Percentiles rank a stretch among this genome's conserved stretches.
Evolutionary conservation across 2,329 filamentous ascomycete species (phyloP).

Genomic region (Neurospora crassa): DNA sequence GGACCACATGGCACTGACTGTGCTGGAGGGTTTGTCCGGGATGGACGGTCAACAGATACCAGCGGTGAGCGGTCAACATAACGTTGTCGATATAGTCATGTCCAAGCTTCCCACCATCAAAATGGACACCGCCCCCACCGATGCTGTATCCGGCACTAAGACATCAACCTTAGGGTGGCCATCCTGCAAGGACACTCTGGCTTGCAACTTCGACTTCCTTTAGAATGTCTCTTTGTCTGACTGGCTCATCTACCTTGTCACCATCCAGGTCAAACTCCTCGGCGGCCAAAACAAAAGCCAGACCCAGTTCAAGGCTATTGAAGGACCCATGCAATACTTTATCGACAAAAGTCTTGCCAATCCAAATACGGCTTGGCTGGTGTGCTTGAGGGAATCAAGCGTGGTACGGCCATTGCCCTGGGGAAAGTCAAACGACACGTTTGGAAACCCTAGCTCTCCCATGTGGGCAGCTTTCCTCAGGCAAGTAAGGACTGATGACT

Average conservation of each 20-base stretch:
- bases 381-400: slow-evolving; percentile 1
- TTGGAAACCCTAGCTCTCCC: not conserved
- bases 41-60: not conserved
- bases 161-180: not conserved
- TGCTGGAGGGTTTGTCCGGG: not conserved
- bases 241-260: not conserved
- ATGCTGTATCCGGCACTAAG: not conserved
- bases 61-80: not conserved
- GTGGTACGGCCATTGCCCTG: slow-evolving; percentile 1
- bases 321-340: slow-evolving; percentile 1
- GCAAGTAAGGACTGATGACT: not conserved
- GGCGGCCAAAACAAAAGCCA: not conserved
- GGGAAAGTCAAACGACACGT: not conserved
- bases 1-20: not conserved
- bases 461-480: not conserved
- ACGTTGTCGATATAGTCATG: not conserved
- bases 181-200: not conserved
- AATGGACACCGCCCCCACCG: not conserved
- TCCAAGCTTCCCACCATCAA: not conserved
- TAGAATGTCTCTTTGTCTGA: not conserved
- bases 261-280: not conserved
- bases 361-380: not conserved
- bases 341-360: not conserved
- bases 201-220: not conserved
- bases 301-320: not conserved